Evolutionary conservation across 805 yeast genomes (phyloP).

Genomic region (Tetrapisispora fleetii): DNA sequence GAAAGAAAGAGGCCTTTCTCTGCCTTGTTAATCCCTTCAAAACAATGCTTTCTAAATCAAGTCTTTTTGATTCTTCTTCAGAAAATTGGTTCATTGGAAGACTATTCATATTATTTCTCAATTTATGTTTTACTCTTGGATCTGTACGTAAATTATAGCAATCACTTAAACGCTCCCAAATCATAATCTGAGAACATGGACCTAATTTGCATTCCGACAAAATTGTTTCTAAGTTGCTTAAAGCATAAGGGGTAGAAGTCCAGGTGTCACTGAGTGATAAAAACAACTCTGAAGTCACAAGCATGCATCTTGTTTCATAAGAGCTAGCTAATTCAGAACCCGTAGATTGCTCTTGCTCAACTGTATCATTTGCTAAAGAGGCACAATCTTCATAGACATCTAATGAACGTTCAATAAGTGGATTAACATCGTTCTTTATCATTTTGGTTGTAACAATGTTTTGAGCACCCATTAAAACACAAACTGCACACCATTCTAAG

Average conservation of each 20-base stretch:
- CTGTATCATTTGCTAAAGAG: neutral
- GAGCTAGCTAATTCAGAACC: conserved; percentile 29
- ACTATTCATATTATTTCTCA: neutral
- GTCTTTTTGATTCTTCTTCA: neutral
- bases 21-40: conserved; percentile 47
- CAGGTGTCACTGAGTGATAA: conserved; percentile 34
- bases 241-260: conserved; percentile 35
- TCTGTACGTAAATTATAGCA: conserved; percentile 38
- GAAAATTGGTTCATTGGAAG: too few relatives aligned
- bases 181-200: conserved; percentile 38
- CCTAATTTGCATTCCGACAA: conserved; percentile 38
- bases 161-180: conserved; percentile 45
- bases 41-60: conserved; percentile 23
- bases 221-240: conserved; percentile 38
- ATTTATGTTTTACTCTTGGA: conserved; percentile 27
- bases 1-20: conserved; percentile 74
- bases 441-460: conserved; percentile 33
- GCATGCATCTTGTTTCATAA: conserved; percentile 57
- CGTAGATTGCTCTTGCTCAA: conserved; percentile 44
- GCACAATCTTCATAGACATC: conserved; percentile 30
- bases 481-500: conserved; percentile 80
- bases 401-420: conserved; percentile 25
- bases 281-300: conserved; percentile 65
- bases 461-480: conserved; percentile 51
- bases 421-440: conserved; percentile 37